Base-by-base conservation (phyloP, 257 asterid species). In the Salvia splendens region DNA sequence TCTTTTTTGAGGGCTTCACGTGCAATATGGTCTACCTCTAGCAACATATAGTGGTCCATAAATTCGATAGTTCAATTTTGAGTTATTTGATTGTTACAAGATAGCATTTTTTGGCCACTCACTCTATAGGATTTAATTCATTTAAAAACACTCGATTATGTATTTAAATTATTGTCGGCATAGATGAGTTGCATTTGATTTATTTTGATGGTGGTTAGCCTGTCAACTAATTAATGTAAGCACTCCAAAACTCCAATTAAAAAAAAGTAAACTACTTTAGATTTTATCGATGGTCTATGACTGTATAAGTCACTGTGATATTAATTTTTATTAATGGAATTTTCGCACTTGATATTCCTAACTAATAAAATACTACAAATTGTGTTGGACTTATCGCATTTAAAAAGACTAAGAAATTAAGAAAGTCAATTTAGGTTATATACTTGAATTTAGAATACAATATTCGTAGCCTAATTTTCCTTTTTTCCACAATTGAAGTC, bases 41-140 rank as follows among this genome's bases (percentile, higher is more conserved):
- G 60, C 56, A 35, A 24, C 14, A 20, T 61, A 40, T 61, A 40
- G 86, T 78, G 83, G 77, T 81, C 81, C 74, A 68, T 77, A n/a
- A 8, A 61, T 17, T 40, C 4, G 46, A 51, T 56, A 15, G n/a
- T 61, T 28, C 32, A 5, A 46, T 15, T 28, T 46, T 54, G 30
- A 63, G n/a, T 59, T 59, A 65, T 53, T 46, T 69, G 76, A 60
- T 59, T 49, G 69, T 12, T 50, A 70, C 73, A 75, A 46, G 61
- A 56, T 58, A 57, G 12, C 32, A 53, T 35, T 16, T 62, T n/a
- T 73, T 53, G 54, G 66, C 79, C 79, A 73, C 77, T 40, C 77
- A 54, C 12, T 32, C 17, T 35, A 12, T 24, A 24, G 28, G 43
- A 43, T 62, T 62, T 45, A 41, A 41, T 41, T 12, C 6, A 62